Conservation (phyloP, 2,329 filamentous ascomycete species). For the Ophidiomyces ophidiicola region DNA sequence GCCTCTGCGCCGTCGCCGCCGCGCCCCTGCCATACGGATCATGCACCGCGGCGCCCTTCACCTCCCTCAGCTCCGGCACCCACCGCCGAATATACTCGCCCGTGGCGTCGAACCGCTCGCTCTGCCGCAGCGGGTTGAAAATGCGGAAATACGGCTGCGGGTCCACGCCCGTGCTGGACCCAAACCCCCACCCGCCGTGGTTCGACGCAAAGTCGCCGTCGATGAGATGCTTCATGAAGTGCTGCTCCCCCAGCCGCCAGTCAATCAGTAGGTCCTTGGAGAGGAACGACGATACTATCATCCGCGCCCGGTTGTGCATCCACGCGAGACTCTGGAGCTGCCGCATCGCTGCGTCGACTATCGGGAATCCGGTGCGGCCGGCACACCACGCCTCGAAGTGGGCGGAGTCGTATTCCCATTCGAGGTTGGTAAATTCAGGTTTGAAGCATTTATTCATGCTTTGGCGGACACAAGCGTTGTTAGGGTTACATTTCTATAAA, state of each 20-base stretch:
- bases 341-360: conserved; percentile 78
- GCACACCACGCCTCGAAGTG: conserved; percentile 63
- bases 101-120: conserved; percentile 68
- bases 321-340: conserved; percentile 57
- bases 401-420: conserved; percentile 63
- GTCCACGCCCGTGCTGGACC: conserved; percentile 60
- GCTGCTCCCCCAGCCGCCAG: conserved; percentile 69
- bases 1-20: conserved; percentile 46
- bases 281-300: conserved; percentile 72
- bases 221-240: conserved; percentile 70
- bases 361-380: conserved; percentile 65
- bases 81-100: conserved; percentile 73
- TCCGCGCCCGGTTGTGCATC: conserved; percentile 77
- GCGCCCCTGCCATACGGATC: conserved; percentile 63
- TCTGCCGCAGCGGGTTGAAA: conserved; percentile 76
- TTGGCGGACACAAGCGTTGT: not conserved
- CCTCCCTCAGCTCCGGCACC: conserved; percentile 58
- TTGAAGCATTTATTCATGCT: conserved; percentile 70
- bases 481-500: not conserved
- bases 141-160: conserved; percentile 84
- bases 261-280: conserved; percentile 70
- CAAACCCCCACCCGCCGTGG: conserved; percentile 58
- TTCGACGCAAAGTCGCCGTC: conserved; percentile 73
- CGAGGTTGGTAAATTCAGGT: conserved; percentile 67
- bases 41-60: conserved; percentile 60